Evolutionary conservation across 2,329 filamentous ascomycete genomes (phyloP).

Genomic region (Teratosphaeria epicoccoides): DNA sequence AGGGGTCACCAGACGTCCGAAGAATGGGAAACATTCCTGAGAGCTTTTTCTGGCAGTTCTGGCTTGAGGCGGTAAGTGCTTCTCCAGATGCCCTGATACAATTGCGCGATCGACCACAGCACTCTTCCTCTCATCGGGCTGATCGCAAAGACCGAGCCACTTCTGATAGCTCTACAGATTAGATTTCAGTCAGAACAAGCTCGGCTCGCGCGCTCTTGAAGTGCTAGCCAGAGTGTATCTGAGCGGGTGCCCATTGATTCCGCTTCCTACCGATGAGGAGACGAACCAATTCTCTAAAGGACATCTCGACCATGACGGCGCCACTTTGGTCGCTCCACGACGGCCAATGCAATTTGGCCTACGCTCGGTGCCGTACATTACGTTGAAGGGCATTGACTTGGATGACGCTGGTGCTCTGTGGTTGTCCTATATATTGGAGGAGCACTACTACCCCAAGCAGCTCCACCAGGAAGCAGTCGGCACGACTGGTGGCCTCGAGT

Average conservation of each 20-base stretch:
- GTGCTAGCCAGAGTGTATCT: conserved; percentile 34
- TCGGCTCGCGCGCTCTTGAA: conserved; percentile 36
- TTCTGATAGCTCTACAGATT: conserved; percentile 31
- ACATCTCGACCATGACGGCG: conserved; percentile 9
- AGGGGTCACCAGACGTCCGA: conserved; percentile 25
- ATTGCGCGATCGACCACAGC: too few relatives aligned
- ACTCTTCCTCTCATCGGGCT: background rate
- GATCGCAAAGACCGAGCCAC: background rate
- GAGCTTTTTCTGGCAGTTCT: conserved; percentile 14
- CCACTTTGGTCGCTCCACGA: background rate
- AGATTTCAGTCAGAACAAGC: conserved; percentile 37
- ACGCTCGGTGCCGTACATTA: conserved; percentile 31
- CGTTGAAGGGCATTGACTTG: conserved; percentile 26
- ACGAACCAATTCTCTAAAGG: conserved; percentile 16
- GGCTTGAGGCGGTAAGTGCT: background rate
- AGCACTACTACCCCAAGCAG: conserved; percentile 30
- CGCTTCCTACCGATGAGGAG: conserved; percentile 18
- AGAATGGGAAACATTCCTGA: conserved; percentile 33
- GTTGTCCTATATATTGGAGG: conserved; percentile 30
- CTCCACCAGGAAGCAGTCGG: conserved; percentile 24
- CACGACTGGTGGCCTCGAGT: conserved; percentile 26
- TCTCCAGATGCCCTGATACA: background rate
- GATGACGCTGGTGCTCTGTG: conserved; percentile 30
- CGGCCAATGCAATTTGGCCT: conserved; percentile 24
- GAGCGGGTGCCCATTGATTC: conserved; percentile 22